phyloP scores from a whole-genome alignment of 352 stramenopile species.

The Pythium phragmitis region DNA sequence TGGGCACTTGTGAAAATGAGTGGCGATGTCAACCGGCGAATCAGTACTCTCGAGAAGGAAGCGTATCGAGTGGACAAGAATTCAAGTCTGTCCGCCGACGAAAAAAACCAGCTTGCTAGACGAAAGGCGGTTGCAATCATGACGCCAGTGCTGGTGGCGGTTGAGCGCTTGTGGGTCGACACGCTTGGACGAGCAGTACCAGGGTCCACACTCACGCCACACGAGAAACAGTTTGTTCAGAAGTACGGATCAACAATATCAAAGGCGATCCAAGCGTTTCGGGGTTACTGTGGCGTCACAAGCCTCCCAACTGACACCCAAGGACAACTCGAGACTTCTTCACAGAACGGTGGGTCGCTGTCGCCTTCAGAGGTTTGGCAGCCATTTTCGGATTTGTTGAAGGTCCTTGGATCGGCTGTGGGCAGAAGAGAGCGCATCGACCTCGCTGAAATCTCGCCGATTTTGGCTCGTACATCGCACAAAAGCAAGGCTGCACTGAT shows the following conservation, averaged over 20 bases:
- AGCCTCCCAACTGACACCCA: conserved; percentile 6
- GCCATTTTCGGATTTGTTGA: conserved; percentile 76
- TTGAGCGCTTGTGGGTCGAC: conserved; percentile 65
- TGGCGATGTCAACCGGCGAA: conserved; percentile 62
- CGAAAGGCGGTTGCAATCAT: conserved; percentile 83
- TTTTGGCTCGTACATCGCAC: conserved; percentile 43
- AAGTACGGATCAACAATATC: conserved; percentile 58
- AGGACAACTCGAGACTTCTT: background rate
- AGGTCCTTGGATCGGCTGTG: conserved; percentile 41
- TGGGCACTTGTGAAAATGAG: conserved; percentile 68
- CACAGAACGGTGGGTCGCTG: background rate
- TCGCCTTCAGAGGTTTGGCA: conserved; percentile 45
- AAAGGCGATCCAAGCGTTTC: conserved; percentile 44
- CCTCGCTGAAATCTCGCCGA: conserved; percentile 74
- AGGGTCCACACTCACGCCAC: conserved; percentile 41
- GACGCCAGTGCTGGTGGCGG: conserved; percentile 69
- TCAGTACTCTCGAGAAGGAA: conserved; percentile 77
- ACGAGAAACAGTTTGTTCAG: conserved; percentile 74
- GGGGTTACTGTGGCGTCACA: conserved; percentile 39
- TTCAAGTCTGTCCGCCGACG: conserved; percentile 46
- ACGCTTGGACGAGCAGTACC: conserved; percentile 41
- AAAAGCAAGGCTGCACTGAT: conserved; percentile 49
- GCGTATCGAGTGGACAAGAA: conserved; percentile 70
- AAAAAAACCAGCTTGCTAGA: conserved; percentile 66
- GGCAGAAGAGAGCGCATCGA: conserved; percentile 52